Percentiles rank a stretch among this genome's conserved stretches.
Conservation (phyloP, 495 filamentous ascomycete species). For the Neurospora sp. region DNA sequence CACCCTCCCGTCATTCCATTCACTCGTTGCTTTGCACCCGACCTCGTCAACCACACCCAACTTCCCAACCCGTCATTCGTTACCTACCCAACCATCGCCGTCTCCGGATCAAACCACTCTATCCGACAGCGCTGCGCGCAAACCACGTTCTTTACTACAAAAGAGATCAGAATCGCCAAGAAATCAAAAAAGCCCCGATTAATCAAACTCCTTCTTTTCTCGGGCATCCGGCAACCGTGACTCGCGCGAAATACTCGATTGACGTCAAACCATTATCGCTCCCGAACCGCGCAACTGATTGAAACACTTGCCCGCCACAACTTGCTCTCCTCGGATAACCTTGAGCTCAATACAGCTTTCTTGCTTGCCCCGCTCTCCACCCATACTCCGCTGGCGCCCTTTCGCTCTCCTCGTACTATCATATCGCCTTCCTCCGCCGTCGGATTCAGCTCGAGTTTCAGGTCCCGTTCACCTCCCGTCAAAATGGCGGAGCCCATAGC, state of each 20-base stretch:
- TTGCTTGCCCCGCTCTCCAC: neutral
- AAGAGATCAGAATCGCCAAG: neutral
- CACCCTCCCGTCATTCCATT: neutral
- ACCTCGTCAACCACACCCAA: neutral
- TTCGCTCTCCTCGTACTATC: neutral
- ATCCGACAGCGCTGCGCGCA: neutral
- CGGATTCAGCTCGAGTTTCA: neutral
- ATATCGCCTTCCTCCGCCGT: neutral
- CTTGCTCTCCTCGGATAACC: neutral
- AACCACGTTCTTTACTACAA: neutral
- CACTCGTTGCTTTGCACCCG: neutral
- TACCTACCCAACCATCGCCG: neutral
- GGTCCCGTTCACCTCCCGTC: neutral
- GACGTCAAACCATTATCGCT: neutral
- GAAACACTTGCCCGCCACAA: neutral
- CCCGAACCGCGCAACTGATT: neutral
- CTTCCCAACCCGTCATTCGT: neutral
- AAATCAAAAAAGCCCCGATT: neutral
- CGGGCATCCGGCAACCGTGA: neutral
- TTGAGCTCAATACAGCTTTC: neutral
- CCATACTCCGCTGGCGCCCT: neutral
- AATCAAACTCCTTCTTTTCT: neutral
- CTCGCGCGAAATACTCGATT: neutral
- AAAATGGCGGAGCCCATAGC: slow-evolving; percentile 30
- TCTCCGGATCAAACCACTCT: neutral